Base-by-base conservation (phyloP, 2,329 filamentous ascomycete species). In the Escovopsis sp. region DNA sequence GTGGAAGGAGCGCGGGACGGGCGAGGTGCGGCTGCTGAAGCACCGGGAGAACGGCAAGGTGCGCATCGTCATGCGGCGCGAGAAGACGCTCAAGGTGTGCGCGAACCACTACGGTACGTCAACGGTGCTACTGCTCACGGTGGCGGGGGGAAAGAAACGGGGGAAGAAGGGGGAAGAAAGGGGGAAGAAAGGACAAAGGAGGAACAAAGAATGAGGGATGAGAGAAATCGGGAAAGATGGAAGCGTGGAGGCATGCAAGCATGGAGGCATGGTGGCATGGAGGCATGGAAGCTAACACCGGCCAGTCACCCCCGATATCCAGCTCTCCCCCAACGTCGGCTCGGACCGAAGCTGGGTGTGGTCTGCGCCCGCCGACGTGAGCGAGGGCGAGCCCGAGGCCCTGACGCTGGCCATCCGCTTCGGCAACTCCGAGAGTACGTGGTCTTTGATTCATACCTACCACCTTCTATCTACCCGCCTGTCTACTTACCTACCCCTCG, bases 41-140 rank as follows among this genome's bases (percentile, higher is more conserved):
- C 90, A 98, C 72, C 90, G 86, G 74, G 87, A 94, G 70, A 94
- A 94, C 61, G 77, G 81, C 64, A 96, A 96, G 79, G 94, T 87
- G 40, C 78, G 90, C 51, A 70, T 98, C 52, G 90, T 98, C 50
- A 98, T 98, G 90, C 82, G 90, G 61, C 76, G 90, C 58, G 90
- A 98, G 71, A 96, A 96, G 84, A 98, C 90, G 42, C 77, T 96
- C 67, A 98, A 98, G 75, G 90, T 98, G 64, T 98, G 90, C 79
- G 90, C 90, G 57, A 98, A 98, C 72, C 90, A 98, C 73, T 98
- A 98, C 66, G 79, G 87, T 94, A 78, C 53, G 81, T 66, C 14
- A 7, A 14, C 31, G 29, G 8, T 16, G 16, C 31, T 9, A n/a
- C n/a, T n/a, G n/a, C n/a, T n/a, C n/a, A n/a, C n/a, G n/a, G n/a